These are phyloP conservation scores for Rutstroemia sydowiana DNA, from an alignment of 2,329 filamentous ascomycete genomes.

Conservation along the genomic window DNA sequence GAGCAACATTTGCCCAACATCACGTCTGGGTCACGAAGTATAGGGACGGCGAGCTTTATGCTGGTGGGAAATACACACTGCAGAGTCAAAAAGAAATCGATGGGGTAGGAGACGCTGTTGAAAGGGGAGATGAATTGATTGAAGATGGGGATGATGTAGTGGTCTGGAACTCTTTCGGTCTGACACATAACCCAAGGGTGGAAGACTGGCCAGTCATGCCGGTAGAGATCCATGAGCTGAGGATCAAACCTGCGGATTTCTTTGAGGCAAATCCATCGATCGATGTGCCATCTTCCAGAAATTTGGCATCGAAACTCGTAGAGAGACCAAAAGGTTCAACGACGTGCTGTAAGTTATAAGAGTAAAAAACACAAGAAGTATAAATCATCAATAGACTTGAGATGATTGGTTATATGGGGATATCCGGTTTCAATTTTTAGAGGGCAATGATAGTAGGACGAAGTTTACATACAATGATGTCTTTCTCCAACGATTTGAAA, in stretches of 20 bases:
- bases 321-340: not conserved
- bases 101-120: conserved; percentile 56
- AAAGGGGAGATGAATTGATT: conserved; percentile 70
- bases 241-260: conserved; percentile 43
- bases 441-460: too few relatives aligned
- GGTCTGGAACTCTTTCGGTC: conserved; percentile 86
- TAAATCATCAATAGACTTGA: too few relatives aligned
- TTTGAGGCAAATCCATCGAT: conserved; percentile 42
- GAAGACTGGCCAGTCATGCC: conserved; percentile 87
- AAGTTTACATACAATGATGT: too few relatives aligned
- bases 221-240: conserved; percentile 69
- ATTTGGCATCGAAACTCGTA: not conserved
- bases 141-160: conserved; percentile 76
- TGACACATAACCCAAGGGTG: conserved; percentile 80
- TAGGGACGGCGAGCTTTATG: conserved; percentile 40
- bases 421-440: too few relatives aligned
- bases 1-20: conserved; percentile 80
- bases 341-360: too few relatives aligned
- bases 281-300: conserved; percentile 32
- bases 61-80: conserved; percentile 29
- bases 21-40: conserved; percentile 85
- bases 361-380: too few relatives aligned
- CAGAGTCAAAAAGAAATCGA: conserved; percentile 25
- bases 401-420: too few relatives aligned
- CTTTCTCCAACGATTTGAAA: too few relatives aligned